phyloP scores from a whole-genome alignment of 78 protist species.

The Speleostelium caveatum region DNA sequence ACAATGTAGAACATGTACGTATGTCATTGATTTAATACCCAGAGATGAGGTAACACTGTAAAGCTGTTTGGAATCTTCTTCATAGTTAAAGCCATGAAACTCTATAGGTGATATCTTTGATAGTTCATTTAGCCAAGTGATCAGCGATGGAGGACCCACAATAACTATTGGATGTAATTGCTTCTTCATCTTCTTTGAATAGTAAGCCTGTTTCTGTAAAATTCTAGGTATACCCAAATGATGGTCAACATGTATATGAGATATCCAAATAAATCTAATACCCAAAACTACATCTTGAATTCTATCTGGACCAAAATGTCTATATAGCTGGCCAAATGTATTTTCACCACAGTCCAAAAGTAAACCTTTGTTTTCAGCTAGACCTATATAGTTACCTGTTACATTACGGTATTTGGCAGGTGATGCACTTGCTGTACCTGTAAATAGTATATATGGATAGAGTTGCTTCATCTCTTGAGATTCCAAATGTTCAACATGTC shows the following conservation, averaged over 20 bases:
- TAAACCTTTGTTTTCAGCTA: neutral
- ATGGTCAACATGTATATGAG: slow-evolving; percentile 99
- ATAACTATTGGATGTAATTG: slow-evolving; percentile 25
- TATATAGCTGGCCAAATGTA: slow-evolving; percentile 89
- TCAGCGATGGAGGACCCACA: slow-evolving; percentile 36
- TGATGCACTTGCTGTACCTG: slow-evolving; percentile 95
- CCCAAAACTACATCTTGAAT: slow-evolving; percentile 1
- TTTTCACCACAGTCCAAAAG: slow-evolving; percentile 98
- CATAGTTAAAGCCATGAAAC: slow-evolving; percentile 12
- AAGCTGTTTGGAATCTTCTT: neutral
- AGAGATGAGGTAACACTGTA: neutral
- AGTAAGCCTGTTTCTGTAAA: slow-evolving; percentile 25
- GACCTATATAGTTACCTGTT: slow-evolving; percentile 27
- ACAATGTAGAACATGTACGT: slow-evolving; percentile 83
- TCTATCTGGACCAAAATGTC: slow-evolving; percentile 80
- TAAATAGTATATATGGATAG: slow-evolving; percentile 78
- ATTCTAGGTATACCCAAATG: slow-evolving; percentile 90
- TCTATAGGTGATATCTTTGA: neutral
- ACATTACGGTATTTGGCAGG: slow-evolving; percentile 95
- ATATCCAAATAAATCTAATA: slow-evolving; percentile 85
- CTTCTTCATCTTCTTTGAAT: neutral
- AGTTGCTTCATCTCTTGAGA: neutral
- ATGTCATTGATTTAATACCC: slow-evolving; percentile 18
- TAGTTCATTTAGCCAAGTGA: slow-evolving; percentile 49
- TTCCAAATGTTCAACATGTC: neutral